Conservation (phyloP, 352 stramenopile species). For the Phytophthora constricta region DNA sequence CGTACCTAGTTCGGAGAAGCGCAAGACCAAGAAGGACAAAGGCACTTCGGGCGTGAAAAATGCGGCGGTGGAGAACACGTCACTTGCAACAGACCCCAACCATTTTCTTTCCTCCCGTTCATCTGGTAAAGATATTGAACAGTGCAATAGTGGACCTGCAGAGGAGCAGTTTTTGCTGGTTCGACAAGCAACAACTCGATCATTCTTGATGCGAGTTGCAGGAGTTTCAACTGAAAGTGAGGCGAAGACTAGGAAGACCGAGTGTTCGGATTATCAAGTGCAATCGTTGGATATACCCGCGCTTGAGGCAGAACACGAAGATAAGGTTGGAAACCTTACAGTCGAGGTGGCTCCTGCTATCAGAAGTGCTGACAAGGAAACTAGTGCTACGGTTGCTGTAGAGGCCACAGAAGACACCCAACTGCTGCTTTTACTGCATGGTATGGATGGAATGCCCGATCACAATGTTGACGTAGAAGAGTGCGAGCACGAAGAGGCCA, state of each 20-base stretch:
- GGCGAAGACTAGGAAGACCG: background rate
- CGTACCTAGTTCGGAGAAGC: background rate
- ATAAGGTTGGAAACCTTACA: background rate
- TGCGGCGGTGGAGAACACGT: background rate
- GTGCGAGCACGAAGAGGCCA: background rate
- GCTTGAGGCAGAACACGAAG: background rate
- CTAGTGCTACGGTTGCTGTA: background rate
- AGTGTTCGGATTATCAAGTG: slow-evolving; percentile 4
- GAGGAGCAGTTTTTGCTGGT: slow-evolving; percentile 11
- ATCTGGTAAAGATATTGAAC: background rate
- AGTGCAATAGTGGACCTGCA: background rate
- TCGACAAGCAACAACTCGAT: slow-evolving; percentile 17
- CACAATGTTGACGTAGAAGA: background rate
- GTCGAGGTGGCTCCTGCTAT: background rate
- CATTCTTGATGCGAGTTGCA: slow-evolving; percentile 25
- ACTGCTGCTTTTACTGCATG: background rate
- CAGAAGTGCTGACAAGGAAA: background rate
- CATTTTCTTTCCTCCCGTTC: background rate
- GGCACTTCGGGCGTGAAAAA: background rate
- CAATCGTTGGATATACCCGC: background rate
- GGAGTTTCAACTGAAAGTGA: slow-evolving; percentile 2
- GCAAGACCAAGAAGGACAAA: no score
- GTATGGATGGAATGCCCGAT: background rate
- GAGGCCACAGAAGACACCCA: background rate
- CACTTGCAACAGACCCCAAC: background rate